Conservation (phyloP, 2,329 filamentous ascomycete genomes). For the Emericellopsis atlantica region DNA sequence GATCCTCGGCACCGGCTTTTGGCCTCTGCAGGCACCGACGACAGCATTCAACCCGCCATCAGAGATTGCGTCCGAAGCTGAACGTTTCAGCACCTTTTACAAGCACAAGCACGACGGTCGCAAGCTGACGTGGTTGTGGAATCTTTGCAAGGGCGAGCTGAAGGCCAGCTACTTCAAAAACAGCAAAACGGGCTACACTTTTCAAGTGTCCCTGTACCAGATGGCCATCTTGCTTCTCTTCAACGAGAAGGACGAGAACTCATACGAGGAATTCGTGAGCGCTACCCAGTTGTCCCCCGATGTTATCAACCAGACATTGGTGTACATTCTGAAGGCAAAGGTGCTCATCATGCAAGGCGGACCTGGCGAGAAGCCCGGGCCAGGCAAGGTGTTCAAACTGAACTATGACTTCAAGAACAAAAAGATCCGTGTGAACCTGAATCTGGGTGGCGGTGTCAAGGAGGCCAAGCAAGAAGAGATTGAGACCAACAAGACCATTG, state of each 20-base stretch:
- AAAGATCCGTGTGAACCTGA: conserved; percentile 94
- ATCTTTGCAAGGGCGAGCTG: conserved; percentile 93
- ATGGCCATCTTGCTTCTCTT: conserved; percentile 94
- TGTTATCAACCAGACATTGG: conserved; percentile 73
- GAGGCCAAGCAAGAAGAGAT: conserved; percentile 94
- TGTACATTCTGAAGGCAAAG: conserved; percentile 85
- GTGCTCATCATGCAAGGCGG: conserved; percentile 64
- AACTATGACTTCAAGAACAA: conserved; percentile 98
- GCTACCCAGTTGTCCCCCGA: conserved; percentile 72
- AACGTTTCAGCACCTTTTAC: conserved; percentile 85
- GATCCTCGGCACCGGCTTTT: conserved; percentile 91
- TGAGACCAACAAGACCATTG: conserved; percentile 98
- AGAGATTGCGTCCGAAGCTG: conserved; percentile 76
- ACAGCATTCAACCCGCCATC: conserved; percentile 81
- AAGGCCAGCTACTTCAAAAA: conserved; percentile 86
- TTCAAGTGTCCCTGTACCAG: conserved; percentile 95
- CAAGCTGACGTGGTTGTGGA: conserved; percentile 97
- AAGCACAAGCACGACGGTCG: conserved; percentile 92
- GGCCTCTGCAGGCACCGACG: conserved; percentile 78
- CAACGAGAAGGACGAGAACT: conserved; percentile 77
- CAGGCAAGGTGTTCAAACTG: conserved; percentile 68
- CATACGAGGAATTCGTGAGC: conserved; percentile 77
- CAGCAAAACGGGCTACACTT: conserved; percentile 84
- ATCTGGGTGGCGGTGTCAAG: conserved; percentile 74
- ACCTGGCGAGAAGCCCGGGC: conserved; percentile 56